Base-by-base conservation (phyloP, 257 asterid species). In the Jaltomata sinuosa region DNA sequence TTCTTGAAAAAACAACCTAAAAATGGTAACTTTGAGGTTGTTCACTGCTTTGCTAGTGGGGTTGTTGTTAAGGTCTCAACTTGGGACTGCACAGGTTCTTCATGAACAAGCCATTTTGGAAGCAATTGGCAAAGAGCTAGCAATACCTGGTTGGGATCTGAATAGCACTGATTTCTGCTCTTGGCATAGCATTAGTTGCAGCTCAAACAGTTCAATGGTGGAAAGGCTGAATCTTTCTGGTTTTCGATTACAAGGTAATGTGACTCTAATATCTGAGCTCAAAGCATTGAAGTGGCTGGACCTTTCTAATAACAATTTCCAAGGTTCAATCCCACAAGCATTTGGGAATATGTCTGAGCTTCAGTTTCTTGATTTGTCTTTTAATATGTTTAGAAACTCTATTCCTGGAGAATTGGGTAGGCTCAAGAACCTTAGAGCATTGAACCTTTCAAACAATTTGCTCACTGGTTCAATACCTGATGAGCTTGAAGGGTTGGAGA, bases 351-450 rank as follows among this genome's bases (percentile, higher is more conserved):
- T 97, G 80, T 86, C 93, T 36, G 87, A 89, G 83, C 98, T 97
- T 84, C 93, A 93, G 87, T 92, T 93, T 91, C 99, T 96, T 87
- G 99, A 96, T 93, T 93, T 96, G 57, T 96, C 99, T 3, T 93
- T 91, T 86, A 96, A 96, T 47, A 89, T 79, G 86, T 94, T 96
- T 83, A 91, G 55, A 21, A 93, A 95, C 81, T 84, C 91, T 11
- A 88, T 96, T 54, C 99, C 99, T 82, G 31, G 81, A 3, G 97
- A 92, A 85, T 81, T 96, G 9, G 94, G 93, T 31, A 88, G 85
- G 82, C 94, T 96, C 40, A 87, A 82, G 49, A 91, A 88, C 82
- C 92, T 96, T 64, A 89, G 64, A 87, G 91, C 94, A 27, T 84
- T 96, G 87, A 96, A 96, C 54, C 89, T 96, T 77, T 96, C 99